These are phyloP conservation scores for Lenwebbia sp. DNA, from an alignment of 345 rosid genomes.

Conservation along the genomic window DNA sequence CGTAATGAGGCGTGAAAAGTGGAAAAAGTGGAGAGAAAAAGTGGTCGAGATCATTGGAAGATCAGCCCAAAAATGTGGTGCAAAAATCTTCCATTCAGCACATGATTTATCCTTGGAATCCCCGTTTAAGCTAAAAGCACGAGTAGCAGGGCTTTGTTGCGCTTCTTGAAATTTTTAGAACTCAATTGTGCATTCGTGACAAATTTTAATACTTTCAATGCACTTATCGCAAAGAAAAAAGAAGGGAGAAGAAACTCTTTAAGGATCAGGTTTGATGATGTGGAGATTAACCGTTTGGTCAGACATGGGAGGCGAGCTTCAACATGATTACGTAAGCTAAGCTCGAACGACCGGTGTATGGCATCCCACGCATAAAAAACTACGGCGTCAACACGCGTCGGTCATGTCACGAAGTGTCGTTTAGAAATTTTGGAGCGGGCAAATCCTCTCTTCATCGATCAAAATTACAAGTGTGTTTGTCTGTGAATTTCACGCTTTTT, in stretches of 20 bases:
- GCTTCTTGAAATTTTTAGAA: no score
- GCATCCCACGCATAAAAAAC: neutral
- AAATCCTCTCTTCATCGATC: neutral
- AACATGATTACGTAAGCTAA: neutral
- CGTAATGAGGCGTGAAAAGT: neutral
- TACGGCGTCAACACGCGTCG: accelerated
- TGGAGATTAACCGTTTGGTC: neutral
- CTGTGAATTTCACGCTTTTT: neutral
- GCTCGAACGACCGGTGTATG: neutral
- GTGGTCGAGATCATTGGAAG: neutral
- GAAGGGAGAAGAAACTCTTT: neutral
- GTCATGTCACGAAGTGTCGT: neutral
- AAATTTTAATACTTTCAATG: no score
- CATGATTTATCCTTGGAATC: neutral
- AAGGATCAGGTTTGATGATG: neutral
- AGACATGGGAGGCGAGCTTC: neutral
- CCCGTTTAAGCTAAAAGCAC: neutral
- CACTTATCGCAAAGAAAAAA: neutral
- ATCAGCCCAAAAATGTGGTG: neutral
- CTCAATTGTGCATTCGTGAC: no score
- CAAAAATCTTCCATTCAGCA: neutral
- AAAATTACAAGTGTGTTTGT: neutral
- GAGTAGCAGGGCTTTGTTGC: no score
- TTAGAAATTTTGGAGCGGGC: neutral
- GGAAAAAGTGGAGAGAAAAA: neutral